Conservation (phyloP, 73 alveolate genomes). For the Paramecium caudatum region DNA sequence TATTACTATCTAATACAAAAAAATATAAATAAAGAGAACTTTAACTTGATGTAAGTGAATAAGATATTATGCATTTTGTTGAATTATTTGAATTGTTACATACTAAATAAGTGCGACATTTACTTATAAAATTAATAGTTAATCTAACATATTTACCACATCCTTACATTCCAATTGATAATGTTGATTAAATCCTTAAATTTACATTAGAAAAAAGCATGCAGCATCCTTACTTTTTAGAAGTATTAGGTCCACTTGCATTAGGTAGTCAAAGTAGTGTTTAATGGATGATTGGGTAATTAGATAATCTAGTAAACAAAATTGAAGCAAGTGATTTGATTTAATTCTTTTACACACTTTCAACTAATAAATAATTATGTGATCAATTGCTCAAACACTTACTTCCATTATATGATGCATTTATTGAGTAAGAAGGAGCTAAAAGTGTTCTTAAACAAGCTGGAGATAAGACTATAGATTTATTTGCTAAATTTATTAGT, state of each 20-base stretch:
- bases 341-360: slow-evolving; percentile 31
- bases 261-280: background rate
- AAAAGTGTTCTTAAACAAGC: slow-evolving; percentile 13
- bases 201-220: slow-evolving; percentile 32
- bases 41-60: background rate
- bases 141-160: slow-evolving; percentile 49
- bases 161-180: slow-evolving; percentile 31
- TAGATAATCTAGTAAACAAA: background rate
- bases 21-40: slow-evolving; percentile 16
- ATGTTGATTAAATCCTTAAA: background rate
- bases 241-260: slow-evolving; percentile 7
- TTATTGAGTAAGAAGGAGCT: background rate
- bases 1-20: background rate
- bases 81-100: slow-evolving; percentile 28
- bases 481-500: background rate
- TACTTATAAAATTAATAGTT: slow-evolving; percentile 25
- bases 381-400: slow-evolving; percentile 4
- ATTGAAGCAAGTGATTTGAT: background rate
- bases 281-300: slow-evolving; percentile 16
- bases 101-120: background rate
- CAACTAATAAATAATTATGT: slow-evolving; percentile 16
- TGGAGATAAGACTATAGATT: slow-evolving; percentile 30
- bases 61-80: slow-evolving; percentile 39
- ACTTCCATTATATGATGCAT: background rate
- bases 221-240: background rate